Base-by-base conservation (phyloP, 2,329 filamentous ascomycete species). In the Emmonsiellopsis sp. region DNA sequence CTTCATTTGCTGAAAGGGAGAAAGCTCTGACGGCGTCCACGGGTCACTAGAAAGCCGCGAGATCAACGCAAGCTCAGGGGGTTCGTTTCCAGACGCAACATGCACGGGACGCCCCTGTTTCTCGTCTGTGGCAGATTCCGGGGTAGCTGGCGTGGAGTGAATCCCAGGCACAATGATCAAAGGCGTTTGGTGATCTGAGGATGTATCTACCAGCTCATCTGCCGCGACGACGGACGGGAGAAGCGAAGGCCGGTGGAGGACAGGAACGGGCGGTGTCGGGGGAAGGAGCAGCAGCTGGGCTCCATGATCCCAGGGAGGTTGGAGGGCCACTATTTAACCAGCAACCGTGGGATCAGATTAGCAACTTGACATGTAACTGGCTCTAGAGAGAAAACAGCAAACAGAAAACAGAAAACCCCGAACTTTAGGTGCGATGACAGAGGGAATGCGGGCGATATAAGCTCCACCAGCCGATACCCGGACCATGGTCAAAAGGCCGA, bases 1-100 rank as follows among this genome's bases (percentile, higher is more conserved):
- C 57, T 65, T 63, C 72, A 74, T 74, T 66, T 69, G 68, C 62
- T 65, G 62, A 39, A 58, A 57, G 36, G 53, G 37, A n/a, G 51
- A 53, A 36, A 44, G 56, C 33, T 53, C 50, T 17, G 43, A 37
- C 31, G 34, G 31, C 27, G 14, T 13, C 46, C 53, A 49, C 46
- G 36, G 27, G 31, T 47, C 52, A 17, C 51, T 52, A 33, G 58
- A 21, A 45, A 45, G 36, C 44, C 21, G 51, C 42, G 11, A 21
- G 27, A 36, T 40, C 32, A 37, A 46, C n/a, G 14, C 39, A 45
- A 52, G 31, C 44, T 42, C 39, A 42, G 39, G 5, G 47, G 17
- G 21, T 34, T 53, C 46, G 51, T 51, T 53, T 54, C 52, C 37
- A 45, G 33, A 53, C 33, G 42, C 32, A 21, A 11, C 49, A 39